Evolutionary conservation across 768 basidiomycete genomes (phyloP).

Genomic region (Leccinum subtestaceum): DNA sequence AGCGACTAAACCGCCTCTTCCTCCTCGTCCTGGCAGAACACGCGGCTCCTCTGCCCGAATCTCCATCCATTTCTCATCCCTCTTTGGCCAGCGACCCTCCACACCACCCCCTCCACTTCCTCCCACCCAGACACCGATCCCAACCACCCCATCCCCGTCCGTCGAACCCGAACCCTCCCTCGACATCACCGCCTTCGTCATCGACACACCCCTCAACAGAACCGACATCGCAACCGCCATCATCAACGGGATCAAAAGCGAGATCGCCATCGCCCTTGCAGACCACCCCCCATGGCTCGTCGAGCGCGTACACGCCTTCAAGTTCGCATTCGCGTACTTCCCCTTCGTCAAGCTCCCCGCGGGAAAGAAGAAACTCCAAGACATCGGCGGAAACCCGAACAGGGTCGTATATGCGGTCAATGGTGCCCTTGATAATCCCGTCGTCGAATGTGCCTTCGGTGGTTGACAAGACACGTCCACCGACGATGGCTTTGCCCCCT

Average conservation of each 20-base stretch:
- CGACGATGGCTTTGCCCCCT: too few relatives aligned
- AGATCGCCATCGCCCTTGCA: conserved; percentile 49
- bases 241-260: conserved; percentile 49
- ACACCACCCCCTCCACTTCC: conserved; percentile 31
- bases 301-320: conserved; percentile 55
- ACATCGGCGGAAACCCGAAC: conserved; percentile 25
- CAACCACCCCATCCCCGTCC: conserved; percentile 12
- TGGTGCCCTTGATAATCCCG: conserved; percentile 36
- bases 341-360: conserved; percentile 49
- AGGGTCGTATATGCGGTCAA: conserved; percentile 40
- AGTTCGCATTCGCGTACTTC: conserved; percentile 43
- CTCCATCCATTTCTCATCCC: conserved; percentile 72
- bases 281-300: conserved; percentile 55
- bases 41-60: conserved; percentile 44
- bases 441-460: too few relatives aligned
- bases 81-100: conserved; percentile 55
- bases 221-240: conserved; percentile 55
- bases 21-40: conserved; percentile 31
- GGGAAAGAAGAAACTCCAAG: conserved; percentile 33
- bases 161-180: conserved; percentile 36
- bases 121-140: conserved; percentile 12
- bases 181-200: conserved; percentile 61
- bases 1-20: conserved; percentile 50
- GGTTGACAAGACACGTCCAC: too few relatives aligned
- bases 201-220: conserved; percentile 50